Conservation (phyloP, 768 basidiomycete species). For the Tulasnella calospora region DNA sequence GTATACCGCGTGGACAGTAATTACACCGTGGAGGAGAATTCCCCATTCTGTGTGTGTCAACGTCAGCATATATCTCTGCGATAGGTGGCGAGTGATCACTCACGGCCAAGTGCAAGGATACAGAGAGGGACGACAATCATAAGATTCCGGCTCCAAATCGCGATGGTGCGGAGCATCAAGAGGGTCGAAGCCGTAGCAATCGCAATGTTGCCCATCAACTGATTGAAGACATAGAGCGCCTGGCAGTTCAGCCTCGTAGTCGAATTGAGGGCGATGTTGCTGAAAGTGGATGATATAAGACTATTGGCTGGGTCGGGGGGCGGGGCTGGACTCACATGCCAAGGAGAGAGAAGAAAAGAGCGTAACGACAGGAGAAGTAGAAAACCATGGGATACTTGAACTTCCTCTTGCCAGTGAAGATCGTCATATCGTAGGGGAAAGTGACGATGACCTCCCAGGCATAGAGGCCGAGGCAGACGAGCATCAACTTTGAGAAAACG, state of each 20-base stretch:
- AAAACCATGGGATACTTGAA: slow-evolving; percentile 25
- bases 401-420: slow-evolving; percentile 24
- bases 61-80: not conserved
- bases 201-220: slow-evolving; percentile 33
- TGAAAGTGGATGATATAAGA: not conserved
- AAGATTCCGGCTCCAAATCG: slow-evolving; percentile 58
- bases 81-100: not conserved
- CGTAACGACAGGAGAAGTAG: slow-evolving; percentile 27
- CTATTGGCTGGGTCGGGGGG: not conserved
- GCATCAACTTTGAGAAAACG: slow-evolving; percentile 20
- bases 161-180: slow-evolving; percentile 43
- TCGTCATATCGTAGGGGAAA: slow-evolving; percentile 19
- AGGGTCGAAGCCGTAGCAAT: slow-evolving; percentile 30
- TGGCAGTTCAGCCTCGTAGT: slow-evolving; percentile 42
- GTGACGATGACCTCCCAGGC: slow-evolving; percentile 26
- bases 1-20: not conserved
- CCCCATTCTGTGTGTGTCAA: slow-evolving; percentile 44
- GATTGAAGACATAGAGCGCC: slow-evolving; percentile 47
- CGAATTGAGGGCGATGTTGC: slow-evolving; percentile 26
- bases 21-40: slow-evolving; percentile 56
- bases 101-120: slow-evolving; percentile 53
- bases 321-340: slow-evolving; percentile 21
- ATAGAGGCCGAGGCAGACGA: slow-evolving; percentile 23
- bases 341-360: slow-evolving; percentile 23
- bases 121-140: slow-evolving; percentile 50